These are phyloP conservation scores for Lodderomyces elongisporus DNA, from an alignment of 1,139 yeast species.

Conservation along the genomic window DNA sequence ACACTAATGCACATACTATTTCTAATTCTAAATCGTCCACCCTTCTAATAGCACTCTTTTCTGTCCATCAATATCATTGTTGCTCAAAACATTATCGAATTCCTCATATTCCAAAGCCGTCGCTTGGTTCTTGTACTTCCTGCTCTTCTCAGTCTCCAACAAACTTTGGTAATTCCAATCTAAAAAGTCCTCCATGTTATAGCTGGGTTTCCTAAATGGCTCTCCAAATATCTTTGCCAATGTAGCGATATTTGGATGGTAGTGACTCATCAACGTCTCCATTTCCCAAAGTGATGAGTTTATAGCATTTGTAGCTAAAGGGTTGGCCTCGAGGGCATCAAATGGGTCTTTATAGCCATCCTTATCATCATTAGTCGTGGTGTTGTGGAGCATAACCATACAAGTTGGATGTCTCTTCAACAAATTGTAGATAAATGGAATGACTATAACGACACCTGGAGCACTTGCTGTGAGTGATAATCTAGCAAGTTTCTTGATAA, in stretches of 20 bases:
- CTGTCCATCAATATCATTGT: constrained; percentile 7
- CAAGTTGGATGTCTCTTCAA: constrained; percentile 90
- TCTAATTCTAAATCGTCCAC: constrained; percentile 22
- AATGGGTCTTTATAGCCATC: constrained; percentile 59
- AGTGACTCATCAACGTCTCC: constrained; percentile 76
- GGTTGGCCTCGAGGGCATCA: constrained; percentile 59
- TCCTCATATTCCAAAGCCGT: constrained; percentile 80
- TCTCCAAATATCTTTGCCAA: constrained; percentile 83
- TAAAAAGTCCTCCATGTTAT: constrained; percentile 83
- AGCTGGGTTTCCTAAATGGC: constrained; percentile 82
- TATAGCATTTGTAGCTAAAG: constrained; percentile 73
- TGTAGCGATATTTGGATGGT: constrained; percentile 93
- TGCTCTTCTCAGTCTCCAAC: constrained; percentile 66
- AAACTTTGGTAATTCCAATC: constrained; percentile 84
- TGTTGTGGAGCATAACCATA: constrained; percentile 78
- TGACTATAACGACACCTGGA: constrained; percentile 77
- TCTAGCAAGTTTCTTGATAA: constrained; percentile 76
- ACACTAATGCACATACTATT: too few species aligned
- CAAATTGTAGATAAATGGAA: constrained; percentile 89
- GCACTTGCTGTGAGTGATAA: constrained; percentile 80
- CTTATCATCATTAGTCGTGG: constrained; percentile 12
- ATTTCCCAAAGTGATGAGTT: constrained; percentile 91
- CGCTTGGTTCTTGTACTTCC: constrained; percentile 65
- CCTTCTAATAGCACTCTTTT: constrained; percentile 18
- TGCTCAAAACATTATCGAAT: constrained; percentile 39